Base-by-base conservation (phyloP, 305 asterid species). In the Stenogyne calaminthoides region DNA sequence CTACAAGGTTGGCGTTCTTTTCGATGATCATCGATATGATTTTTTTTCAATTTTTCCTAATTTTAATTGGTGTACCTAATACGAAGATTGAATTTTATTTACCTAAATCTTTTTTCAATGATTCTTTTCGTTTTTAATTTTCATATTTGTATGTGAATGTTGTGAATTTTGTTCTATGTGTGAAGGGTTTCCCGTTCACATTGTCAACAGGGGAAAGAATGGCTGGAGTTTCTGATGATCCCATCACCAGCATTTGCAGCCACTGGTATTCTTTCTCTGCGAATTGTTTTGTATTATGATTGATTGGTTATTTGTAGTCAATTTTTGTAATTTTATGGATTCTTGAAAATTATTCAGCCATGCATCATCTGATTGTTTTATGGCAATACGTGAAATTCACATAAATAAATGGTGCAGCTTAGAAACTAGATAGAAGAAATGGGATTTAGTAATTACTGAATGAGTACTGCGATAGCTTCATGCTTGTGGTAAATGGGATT, bases 191-290 rank as follows among this genome's bases (percentile, higher is more conserved):
- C 60, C 74, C 42, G 58, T 69, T 62, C 51, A 37, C 19, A 39
- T 70, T 72, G 57, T 70, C 52, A 19, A 60, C 65, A 22, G 60
- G 72, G 74, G 29, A 69, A 70, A 65, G n/a, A 67, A 85, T 85
- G 89, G 82, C 83, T 60, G 82, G 77, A 72, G 76, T 58, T 83
- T 81, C 83, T 58, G 84, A 74, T 79, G 86, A 85, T 81, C 83
- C 67, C 22, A 62, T 63, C 58, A 81, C 89, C 70, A 79, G 77
- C 79, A 70, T 85, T 75, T 85, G 89, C 86, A 66, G 42, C 65
- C 87, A 85, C 83, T 85, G 89, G 89, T 79, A 34, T 69, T 71
- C 7, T 55, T 29, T 27, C 5, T 9, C 6, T 54, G 7, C 18
- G 44, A 8, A 37, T 9, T 55, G 9, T 16, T 34, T 57, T 7